Conservation (phyloP, 768 basidiomycete species). For the Lentinula sp. region DNA sequence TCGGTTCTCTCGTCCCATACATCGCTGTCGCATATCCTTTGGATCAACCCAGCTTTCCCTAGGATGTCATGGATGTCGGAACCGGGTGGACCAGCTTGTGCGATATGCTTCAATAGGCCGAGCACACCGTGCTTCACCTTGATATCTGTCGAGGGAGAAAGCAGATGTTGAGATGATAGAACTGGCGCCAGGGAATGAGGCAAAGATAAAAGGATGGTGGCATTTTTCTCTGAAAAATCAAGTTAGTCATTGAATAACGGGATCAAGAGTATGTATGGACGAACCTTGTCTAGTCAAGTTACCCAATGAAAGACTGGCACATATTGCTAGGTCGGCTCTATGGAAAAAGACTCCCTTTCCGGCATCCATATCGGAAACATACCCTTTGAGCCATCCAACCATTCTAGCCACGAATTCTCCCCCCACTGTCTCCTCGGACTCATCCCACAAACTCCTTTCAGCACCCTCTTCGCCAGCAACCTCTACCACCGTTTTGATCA, state of each 20-base stretch:
- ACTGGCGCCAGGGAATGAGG: constrained; percentile 60
- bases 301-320: constrained; percentile 76
- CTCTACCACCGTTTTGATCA: constrained; percentile 83
- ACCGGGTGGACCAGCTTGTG: constrained; percentile 59
- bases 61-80: constrained; percentile 53
- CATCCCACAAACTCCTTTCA: constrained; percentile 72
- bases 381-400: constrained; percentile 68
- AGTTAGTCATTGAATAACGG: neutral
- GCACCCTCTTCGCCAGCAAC: constrained; percentile 79
- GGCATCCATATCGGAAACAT: constrained; percentile 34
- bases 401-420: constrained; percentile 68
- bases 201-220: constrained; percentile 55
- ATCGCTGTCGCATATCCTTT: constrained; percentile 51
- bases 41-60: constrained; percentile 56
- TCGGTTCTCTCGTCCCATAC: constrained; percentile 73
- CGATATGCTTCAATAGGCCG: constrained; percentile 82
- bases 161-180: constrained; percentile 48
- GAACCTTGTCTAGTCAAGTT: constrained; percentile 75
- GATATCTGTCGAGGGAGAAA: constrained; percentile 54
- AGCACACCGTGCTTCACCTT: constrained; percentile 88
- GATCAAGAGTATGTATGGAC: neutral
- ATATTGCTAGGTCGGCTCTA: constrained; percentile 77
- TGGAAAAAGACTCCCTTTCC: constrained; percentile 20
- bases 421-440: constrained; percentile 48
- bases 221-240: constrained; percentile 43